A percentile compares a stretch with the other conserved stretches of the same genome.
Evolutionary conservation across 1,284 basidiomycete genomes (phyloP).

Genomic region (Cryptococcus sp.): DNA sequence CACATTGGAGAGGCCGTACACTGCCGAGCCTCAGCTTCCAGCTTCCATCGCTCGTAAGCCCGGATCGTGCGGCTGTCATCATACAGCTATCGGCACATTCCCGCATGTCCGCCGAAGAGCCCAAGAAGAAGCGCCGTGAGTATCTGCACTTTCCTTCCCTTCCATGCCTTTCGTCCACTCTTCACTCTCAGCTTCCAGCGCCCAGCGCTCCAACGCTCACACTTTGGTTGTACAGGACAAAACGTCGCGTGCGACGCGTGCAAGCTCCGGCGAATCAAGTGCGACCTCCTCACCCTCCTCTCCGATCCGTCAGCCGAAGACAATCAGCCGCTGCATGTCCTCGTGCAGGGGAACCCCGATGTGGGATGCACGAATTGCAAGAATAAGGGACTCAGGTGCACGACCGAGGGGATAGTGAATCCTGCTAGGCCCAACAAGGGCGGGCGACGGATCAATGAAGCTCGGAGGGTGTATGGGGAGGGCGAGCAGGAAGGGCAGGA

Average conservation of each 20-base stretch:
- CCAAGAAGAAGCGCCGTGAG: constrained; percentile 1
- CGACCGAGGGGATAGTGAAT: constrained; percentile 41
- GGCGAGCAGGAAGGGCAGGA: neutral
- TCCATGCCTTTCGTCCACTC: neutral
- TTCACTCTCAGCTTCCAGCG: neutral
- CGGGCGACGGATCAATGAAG: constrained; percentile 45
- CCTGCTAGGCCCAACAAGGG: constrained; percentile 47
- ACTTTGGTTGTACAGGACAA: constrained; percentile 25
- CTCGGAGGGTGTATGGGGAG: constrained; percentile 37
- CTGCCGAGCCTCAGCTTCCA: too few relatives aligned
- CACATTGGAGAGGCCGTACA: too few relatives aligned
- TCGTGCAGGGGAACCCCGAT: constrained; percentile 37
- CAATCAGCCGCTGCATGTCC: constrained; percentile 21
- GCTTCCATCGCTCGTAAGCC: too few relatives aligned
- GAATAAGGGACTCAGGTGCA: constrained; percentile 43
- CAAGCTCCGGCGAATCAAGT: constrained; percentile 45
- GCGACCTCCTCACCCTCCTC: constrained; percentile 39
- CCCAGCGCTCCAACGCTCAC: neutral
- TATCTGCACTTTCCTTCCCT: neutral
- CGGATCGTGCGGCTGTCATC: too few relatives aligned
- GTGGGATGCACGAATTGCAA: constrained; percentile 40
- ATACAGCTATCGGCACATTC: too few relatives aligned
- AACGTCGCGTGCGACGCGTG: constrained; percentile 47
- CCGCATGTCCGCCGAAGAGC: neutral
- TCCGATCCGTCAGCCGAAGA: constrained; percentile 5